phyloP scores from a whole-genome alignment of 352 stramenopile genomes.

The Phytophthora lateralis region DNA sequence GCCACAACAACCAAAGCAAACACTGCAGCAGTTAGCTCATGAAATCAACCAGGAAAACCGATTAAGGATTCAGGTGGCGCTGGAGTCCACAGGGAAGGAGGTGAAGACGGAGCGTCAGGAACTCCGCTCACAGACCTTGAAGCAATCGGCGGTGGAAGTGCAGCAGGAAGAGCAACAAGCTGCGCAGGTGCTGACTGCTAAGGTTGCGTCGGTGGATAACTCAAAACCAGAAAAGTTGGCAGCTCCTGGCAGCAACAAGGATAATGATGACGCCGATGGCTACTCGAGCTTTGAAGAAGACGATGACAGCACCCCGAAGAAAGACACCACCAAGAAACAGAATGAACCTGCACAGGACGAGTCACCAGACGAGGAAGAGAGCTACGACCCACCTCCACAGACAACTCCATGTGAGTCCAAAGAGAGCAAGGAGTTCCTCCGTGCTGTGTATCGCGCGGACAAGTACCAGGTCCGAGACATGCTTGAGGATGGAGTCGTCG shows the following conservation, averaged over 20 bases:
- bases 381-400: constrained; percentile 31
- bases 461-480: constrained; percentile 57
- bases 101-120: constrained; percentile 46
- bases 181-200: constrained; percentile 19
- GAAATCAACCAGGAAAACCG: constrained; percentile 57
- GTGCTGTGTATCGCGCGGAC: constrained; percentile 66
- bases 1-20: constrained; percentile 23
- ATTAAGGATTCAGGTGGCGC: constrained; percentile 33
- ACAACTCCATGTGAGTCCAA: constrained; percentile 58
- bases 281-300: constrained; percentile 76
- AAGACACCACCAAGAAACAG: constrained; percentile 19
- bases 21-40: constrained; percentile 46
- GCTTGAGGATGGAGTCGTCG: constrained; percentile 47
- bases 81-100: constrained; percentile 42
- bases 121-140: constrained; percentile 22
- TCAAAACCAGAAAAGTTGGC: constrained; percentile 18
- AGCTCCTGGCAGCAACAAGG: constrained; percentile 10
- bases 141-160: constrained; percentile 33
- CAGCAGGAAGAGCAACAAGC: constrained; percentile 37
- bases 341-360: constrained; percentile 18
- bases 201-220: constrained; percentile 10
- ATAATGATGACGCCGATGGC: constrained; percentile 39
- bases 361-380: constrained; percentile 25
- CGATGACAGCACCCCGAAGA: constrained; percentile 19
- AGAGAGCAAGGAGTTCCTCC: constrained; percentile 65